Evolutionary conservation across 140 eudicot species (phyloP).

Genomic region (Artemisia princeps): DNA sequence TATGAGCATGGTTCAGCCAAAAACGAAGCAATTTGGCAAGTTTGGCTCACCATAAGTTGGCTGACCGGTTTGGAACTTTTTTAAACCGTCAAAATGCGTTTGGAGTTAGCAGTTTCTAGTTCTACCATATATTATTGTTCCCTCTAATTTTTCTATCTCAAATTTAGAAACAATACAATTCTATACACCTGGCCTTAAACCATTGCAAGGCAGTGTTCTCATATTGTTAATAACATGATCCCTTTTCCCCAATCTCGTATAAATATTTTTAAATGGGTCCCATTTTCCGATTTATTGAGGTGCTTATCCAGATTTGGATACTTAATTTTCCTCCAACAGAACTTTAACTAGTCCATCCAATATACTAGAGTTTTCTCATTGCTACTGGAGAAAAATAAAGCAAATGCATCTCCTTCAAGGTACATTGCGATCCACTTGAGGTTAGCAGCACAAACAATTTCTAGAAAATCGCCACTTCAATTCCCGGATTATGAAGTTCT

Average conservation of each 20-base stretch:
- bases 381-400: neutral
- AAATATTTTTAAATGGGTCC: neutral
- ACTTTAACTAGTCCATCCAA: neutral
- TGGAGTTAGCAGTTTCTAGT: too few species aligned
- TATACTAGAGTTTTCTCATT: neutral
- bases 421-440: neutral
- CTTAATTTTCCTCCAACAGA: conserved; percentile 1
- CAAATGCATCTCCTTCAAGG: conserved; percentile 1
- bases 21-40: too few species aligned
- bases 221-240: neutral
- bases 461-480: too few species aligned
- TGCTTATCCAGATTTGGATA: neutral
- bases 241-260: neutral
- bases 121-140: too few species aligned
- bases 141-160: too few species aligned
- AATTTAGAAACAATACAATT: too few species aligned
- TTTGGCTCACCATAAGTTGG: too few species aligned
- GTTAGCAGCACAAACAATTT: neutral
- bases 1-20: too few species aligned
- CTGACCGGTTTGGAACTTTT: too few species aligned
- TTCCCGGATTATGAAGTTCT: too few species aligned
- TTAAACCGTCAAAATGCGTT: too few species aligned
- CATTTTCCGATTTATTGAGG: neutral
- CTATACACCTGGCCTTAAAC: neutral
- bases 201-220: neutral